Conservation (phyloP, 2,329 filamentous ascomycete species). For the Clonostachys byssicola region DNA sequence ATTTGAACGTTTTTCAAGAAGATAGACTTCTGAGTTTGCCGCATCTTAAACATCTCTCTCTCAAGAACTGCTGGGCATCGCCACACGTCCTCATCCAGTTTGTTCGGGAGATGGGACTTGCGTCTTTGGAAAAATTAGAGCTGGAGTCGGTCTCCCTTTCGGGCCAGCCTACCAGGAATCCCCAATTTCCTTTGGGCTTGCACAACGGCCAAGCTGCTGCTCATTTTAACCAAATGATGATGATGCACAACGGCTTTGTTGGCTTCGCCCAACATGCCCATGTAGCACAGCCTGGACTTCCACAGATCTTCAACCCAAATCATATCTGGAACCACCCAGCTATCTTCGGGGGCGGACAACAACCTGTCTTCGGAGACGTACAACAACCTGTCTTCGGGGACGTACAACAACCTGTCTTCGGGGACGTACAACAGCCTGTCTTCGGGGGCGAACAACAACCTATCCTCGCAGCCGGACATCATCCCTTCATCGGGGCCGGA, state of each 20-base stretch:
- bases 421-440: neutral
- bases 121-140: conserved; percentile 45
- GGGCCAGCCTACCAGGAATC: conserved; percentile 27
- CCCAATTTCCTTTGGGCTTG: conserved; percentile 2
- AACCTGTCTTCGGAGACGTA: too few species aligned
- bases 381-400: neutral
- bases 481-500: neutral
- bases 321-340: too few species aligned
- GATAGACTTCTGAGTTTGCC: conserved; percentile 46
- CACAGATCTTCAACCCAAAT: too few species aligned
- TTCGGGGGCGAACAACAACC: neutral
- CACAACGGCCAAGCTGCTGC: neutral
- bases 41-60: conserved; percentile 51
- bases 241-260: neutral
- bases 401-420: neutral
- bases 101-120: conserved; percentile 39
- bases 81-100: conserved; percentile 52
- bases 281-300: neutral
- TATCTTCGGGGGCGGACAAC: neutral
- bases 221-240: neutral
- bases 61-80: conserved; percentile 67
- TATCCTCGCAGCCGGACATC: neutral
- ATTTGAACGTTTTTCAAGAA: conserved; percentile 21
- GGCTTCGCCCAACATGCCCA: neutral
- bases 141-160: conserved; percentile 64